Evolutionary conservation across 169 alveolate genomes (phyloP).

Genomic region (Cardiosporidium cionae): DNA sequence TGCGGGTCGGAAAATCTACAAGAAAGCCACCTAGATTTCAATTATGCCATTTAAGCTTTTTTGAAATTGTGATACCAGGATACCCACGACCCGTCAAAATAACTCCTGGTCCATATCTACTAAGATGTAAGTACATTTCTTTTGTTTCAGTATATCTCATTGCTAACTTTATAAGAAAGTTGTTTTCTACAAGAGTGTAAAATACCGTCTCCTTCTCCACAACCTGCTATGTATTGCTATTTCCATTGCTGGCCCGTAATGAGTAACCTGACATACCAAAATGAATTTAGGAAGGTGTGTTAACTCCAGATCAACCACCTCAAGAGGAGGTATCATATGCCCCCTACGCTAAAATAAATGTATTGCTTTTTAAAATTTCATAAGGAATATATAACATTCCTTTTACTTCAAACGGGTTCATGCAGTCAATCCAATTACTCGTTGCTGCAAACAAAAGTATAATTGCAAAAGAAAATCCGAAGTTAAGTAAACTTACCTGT

Average conservation of each 20-base stretch:
- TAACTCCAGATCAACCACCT: neutral
- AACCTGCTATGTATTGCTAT: neutral
- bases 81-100: neutral
- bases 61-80: neutral
- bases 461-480: neutral
- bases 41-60: no score
- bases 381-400: no score
- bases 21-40: no score
- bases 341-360: neutral
- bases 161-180: neutral
- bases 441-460: neutral
- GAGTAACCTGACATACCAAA: neutral
- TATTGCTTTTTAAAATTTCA: no score
- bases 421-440: neutral
- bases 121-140: neutral
- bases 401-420: neutral
- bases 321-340: neutral
- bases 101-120: neutral
- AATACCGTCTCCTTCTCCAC: neutral
- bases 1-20: neutral
- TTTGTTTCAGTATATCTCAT: neutral
- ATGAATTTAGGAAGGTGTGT: neutral
- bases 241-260: no score
- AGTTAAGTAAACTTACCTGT: neutral
- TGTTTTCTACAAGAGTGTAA: neutral